These are phyloP conservation scores for Xerocomellus dryophilus DNA, from an alignment of 768 basidiomycete species.

Conservation along the genomic window DNA sequence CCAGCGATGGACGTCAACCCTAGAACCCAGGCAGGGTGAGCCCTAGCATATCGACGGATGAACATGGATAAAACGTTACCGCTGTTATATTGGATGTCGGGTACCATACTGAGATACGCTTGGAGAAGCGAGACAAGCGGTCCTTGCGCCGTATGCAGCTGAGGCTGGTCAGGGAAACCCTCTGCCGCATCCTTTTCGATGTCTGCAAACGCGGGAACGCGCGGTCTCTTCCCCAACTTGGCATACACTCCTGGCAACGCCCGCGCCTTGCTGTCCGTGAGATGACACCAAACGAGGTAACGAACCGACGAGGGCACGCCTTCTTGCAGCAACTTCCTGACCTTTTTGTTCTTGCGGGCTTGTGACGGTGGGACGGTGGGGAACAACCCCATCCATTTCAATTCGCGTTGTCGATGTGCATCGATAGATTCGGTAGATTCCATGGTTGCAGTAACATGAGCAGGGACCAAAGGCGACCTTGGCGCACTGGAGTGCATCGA, in stretches of 20 bases:
- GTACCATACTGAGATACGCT: conserved; percentile 83
- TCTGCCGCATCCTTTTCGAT: conserved; percentile 58
- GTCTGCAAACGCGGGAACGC: conserved; percentile 45
- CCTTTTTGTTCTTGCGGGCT: conserved; percentile 76
- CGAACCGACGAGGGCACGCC: conserved; percentile 81
- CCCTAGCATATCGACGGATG: not conserved
- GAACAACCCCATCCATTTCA: conserved; percentile 71
- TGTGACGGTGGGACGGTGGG: conserved; percentile 54
- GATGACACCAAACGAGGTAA: conserved; percentile 79
- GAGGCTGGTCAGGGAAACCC: conserved; percentile 56
- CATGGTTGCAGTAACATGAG: not conserved
- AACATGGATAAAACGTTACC: conserved; percentile 40
- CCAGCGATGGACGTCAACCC: conserved; percentile 71
- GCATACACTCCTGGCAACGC: conserved; percentile 66
- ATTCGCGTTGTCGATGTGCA: conserved; percentile 73
- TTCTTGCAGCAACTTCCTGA: conserved; percentile 69
- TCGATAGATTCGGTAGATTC: conserved; percentile 35
- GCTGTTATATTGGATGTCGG: conserved; percentile 65
- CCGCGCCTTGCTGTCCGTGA: conserved; percentile 74
- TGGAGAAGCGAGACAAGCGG: conserved; percentile 58
- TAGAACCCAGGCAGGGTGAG: conserved; percentile 23
- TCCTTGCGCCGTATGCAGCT: conserved; percentile 54
- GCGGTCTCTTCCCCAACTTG: conserved; percentile 55
- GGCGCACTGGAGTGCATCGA: conserved; percentile 38
- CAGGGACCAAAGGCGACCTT: conserved; percentile 24